A percentile compares a stretch with the other conserved stretches of the same genome.
These are phyloP conservation scores for Candida neerlandica DNA, from an alignment of 1,139 yeast species.

Conservation along the genomic window DNA sequence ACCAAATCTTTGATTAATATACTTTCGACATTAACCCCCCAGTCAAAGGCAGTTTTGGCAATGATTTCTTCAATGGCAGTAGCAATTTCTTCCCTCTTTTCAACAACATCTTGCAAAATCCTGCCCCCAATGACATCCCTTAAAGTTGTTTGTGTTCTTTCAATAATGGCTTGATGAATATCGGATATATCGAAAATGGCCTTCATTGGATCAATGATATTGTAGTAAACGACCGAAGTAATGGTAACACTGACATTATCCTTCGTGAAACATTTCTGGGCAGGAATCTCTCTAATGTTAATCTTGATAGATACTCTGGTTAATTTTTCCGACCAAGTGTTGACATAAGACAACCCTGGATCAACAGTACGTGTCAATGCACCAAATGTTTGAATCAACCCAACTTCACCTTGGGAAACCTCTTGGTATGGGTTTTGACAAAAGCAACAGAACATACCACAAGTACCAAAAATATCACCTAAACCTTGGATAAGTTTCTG, in stretches of 20 bases:
- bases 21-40: slow-evolving; percentile 76
- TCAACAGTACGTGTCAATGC: slow-evolving; percentile 67
- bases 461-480: slow-evolving; percentile 54
- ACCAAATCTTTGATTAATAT: slow-evolving; percentile 70
- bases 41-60: slow-evolving; percentile 62
- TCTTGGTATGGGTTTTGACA: slow-evolving; percentile 65
- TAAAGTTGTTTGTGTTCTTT: slow-evolving; percentile 74
- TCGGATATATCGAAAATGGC: slow-evolving; percentile 62
- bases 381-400: slow-evolving; percentile 70
- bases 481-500: slow-evolving; percentile 43
- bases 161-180: slow-evolving; percentile 62
- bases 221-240: slow-evolving; percentile 70
- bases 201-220: slow-evolving; percentile 69
- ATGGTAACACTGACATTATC: slow-evolving; percentile 67
- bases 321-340: slow-evolving; percentile 64
- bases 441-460: slow-evolving; percentile 63
- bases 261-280: slow-evolving; percentile 68
- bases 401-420: slow-evolving; percentile 72
- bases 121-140: slow-evolving; percentile 75
- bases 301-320: slow-evolving; percentile 57
- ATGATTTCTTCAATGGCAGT: slow-evolving; percentile 64
- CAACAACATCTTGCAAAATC: slow-evolving; percentile 71
- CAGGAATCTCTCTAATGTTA: slow-evolving; percentile 66
- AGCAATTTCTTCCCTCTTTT: slow-evolving; percentile 74
- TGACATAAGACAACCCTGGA: slow-evolving; percentile 69